phyloP scores from a whole-genome alignment of 2,329 filamentous ascomycete species.

The Didymella pinodella region DNA sequence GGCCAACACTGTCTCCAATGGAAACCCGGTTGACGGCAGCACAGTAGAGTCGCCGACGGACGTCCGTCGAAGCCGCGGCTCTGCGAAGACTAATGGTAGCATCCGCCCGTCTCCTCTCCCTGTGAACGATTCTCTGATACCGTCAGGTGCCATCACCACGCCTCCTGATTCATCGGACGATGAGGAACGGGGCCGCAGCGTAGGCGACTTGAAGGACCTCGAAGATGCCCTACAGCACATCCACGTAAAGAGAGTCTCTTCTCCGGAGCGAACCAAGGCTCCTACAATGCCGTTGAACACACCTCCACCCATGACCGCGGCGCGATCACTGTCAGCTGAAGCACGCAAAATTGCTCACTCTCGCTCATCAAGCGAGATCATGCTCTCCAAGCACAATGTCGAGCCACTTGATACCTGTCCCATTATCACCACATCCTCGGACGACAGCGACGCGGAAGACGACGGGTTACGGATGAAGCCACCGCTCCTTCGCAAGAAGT shows the following conservation, averaged over 20 bases:
- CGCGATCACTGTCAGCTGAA: constrained; percentile 58
- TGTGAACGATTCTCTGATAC: constrained; percentile 77
- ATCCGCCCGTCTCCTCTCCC: constrained; percentile 86
- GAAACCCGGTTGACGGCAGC: constrained; percentile 32
- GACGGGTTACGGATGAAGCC: constrained; percentile 72
- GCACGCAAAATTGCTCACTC: constrained; percentile 69
- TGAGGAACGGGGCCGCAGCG: constrained; percentile 68
- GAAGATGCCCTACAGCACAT: constrained; percentile 85
- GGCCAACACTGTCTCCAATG: constrained; percentile 43
- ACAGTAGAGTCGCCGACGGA: constrained; percentile 33
- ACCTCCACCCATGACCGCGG: constrained; percentile 29
- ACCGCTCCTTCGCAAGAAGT: constrained; percentile 97
- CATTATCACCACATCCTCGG: constrained; percentile 52
- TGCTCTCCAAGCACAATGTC: constrained; percentile 55
- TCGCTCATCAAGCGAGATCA: constrained; percentile 65
- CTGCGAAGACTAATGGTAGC: constrained; percentile 60
- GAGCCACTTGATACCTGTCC: constrained; percentile 56
- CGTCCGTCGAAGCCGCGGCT: constrained; percentile 36
- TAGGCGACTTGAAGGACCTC: constrained; percentile 67
- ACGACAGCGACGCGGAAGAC: constrained; percentile 64
- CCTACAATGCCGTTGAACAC: constrained; percentile 30
- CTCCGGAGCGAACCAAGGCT: constrained; percentile 56
- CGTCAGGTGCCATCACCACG: constrained; percentile 84
- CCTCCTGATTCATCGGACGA: constrained; percentile 93
- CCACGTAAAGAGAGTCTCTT: constrained; percentile 68